Percentiles rank a stretch among this genome's conserved stretches.
Conservation (phyloP, 345 rosid species). For the Conringia planisiliqua region DNA sequence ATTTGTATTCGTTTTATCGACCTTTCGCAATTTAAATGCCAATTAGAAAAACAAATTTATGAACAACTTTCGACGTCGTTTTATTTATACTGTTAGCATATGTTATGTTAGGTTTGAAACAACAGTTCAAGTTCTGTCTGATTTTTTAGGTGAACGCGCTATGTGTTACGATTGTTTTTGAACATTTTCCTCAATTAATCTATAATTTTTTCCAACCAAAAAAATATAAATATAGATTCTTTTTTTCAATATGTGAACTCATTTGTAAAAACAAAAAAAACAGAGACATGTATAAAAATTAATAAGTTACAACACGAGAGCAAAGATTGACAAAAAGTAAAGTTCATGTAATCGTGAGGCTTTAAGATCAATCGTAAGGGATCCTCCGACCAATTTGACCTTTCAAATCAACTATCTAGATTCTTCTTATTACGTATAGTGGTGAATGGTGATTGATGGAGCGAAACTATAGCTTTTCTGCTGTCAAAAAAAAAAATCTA, state of each 20-base stretch:
- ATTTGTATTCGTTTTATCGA: slow-evolving; percentile 8
- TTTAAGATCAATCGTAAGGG: too few species aligned
- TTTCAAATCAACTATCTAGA: background rate
- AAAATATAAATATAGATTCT: background rate
- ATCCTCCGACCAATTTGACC: too few species aligned
- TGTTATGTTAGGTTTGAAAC: background rate
- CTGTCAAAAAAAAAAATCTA: too few species aligned
- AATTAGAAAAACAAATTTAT: background rate
- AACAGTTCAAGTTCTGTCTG: background rate
- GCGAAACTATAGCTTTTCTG: background rate
- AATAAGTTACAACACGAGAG: background rate
- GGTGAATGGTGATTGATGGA: background rate
- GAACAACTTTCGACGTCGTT: background rate
- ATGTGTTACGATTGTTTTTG: background rate
- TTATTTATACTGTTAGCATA: background rate
- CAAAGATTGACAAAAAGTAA: background rate
- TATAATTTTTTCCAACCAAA: too few species aligned
- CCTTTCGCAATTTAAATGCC: background rate
- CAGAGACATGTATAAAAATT: background rate
- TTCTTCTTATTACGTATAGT: background rate
- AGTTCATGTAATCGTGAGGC: background rate
- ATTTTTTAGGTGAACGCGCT: background rate
- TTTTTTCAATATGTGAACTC: too few species aligned
- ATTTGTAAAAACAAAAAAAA: too few species aligned
- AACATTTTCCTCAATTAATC: background rate